Percentiles rank a stretch among this genome's conserved stretches.
These are phyloP conservation scores for Bondarzewia mesenterica DNA, from an alignment of 1,284 basidiomycete species.

Conservation along the genomic window DNA sequence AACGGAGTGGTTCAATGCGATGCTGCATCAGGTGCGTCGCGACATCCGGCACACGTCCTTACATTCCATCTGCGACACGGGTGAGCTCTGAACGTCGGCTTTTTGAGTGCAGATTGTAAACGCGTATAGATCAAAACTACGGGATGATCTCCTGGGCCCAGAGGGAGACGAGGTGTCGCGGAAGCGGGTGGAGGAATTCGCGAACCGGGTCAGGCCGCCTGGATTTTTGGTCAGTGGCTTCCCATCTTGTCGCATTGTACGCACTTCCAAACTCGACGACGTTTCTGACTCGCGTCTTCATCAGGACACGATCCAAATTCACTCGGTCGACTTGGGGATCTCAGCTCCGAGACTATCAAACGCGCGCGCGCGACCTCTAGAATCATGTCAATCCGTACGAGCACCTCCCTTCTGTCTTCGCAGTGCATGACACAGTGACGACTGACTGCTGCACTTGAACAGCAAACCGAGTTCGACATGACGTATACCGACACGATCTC, in stretches of 20 bases:
- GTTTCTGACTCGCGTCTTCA: not conserved
- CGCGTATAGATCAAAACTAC: conserved; percentile 65
- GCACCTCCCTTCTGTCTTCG: not conserved
- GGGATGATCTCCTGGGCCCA: conserved; percentile 47
- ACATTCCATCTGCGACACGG: not conserved
- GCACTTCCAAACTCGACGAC: not conserved
- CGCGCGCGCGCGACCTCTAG: conserved; percentile 28
- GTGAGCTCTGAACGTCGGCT: no score
- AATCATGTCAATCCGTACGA: conserved; percentile 19
- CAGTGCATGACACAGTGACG: not conserved
- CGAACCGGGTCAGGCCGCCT: conserved; percentile 60
- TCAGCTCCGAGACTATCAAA: conserved; percentile 60
- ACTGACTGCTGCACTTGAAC: conserved; percentile 1
- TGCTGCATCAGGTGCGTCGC: conserved; percentile 51
- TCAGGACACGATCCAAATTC: conserved; percentile 74
- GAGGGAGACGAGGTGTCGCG: conserved; percentile 70
- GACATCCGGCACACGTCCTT: not conserved
- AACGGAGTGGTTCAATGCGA: conserved; percentile 68
- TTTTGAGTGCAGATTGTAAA: conserved; percentile 44
- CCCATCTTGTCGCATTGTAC: conserved; percentile 1
- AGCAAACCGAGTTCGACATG: conserved; percentile 59
- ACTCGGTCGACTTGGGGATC: conserved; percentile 64
- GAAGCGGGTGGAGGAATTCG: conserved; percentile 59
- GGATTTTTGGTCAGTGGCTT: conserved; percentile 50
- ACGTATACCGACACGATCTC: conserved; percentile 66